These are phyloP conservation scores for Phytophthora niederhauseri DNA, from an alignment of 352 stramenopile species.

Conservation along the genomic window DNA sequence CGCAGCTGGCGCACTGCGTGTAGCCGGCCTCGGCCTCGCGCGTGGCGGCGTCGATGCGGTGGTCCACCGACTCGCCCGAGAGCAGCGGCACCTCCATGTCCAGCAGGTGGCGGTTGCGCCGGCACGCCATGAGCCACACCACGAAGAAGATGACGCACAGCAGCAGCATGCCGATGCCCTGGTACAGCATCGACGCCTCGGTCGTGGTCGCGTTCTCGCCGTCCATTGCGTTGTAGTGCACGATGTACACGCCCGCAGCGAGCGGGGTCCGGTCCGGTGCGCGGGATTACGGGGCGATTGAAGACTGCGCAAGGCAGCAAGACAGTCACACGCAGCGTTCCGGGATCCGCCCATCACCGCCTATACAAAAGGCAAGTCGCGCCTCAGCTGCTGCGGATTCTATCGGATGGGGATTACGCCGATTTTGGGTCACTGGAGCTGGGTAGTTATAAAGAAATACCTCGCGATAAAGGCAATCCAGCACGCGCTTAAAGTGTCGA, in stretches of 20 bases:
- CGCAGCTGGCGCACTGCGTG: constrained; percentile 50
- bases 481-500: background rate
- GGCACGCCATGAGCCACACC: constrained; percentile 58
- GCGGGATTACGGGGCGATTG: background rate
- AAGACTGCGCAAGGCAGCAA: constrained; percentile 5
- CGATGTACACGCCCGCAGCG: no score
- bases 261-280: background rate
- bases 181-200: constrained; percentile 58
- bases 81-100: constrained; percentile 62
- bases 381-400: background rate
- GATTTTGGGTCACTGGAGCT: background rate
- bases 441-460: background rate
- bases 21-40: constrained; percentile 65
- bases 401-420: background rate
- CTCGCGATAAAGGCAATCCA: constrained; percentile 17
- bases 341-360: background rate
- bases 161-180: constrained; percentile 59
- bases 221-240: constrained; percentile 20
- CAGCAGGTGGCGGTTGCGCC: constrained; percentile 41
- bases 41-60: constrained; percentile 69
- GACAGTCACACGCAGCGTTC: constrained; percentile 15
- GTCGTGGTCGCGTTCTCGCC: constrained; percentile 20
- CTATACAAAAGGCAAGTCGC: background rate
- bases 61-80: constrained; percentile 57
- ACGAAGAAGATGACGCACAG: constrained; percentile 61